Conservation (phyloP, 495 filamentous ascomycete species). For the Aspergillus bertholletiae region DNA sequence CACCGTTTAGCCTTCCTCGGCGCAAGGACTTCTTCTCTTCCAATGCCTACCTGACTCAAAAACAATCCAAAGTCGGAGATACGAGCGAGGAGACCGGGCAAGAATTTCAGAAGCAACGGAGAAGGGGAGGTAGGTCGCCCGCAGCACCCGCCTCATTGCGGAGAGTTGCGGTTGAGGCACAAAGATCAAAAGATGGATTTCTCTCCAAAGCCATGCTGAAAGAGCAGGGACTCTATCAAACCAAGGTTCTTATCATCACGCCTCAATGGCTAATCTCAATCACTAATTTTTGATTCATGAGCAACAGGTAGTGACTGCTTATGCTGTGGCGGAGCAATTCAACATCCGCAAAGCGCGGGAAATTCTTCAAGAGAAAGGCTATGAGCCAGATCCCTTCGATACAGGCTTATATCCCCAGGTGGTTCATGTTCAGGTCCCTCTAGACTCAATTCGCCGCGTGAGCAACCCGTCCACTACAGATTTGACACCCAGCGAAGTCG, state of each 20-base stretch:
- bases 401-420: conserved; percentile 65
- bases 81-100: conserved; percentile 12
- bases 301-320: conserved; percentile 67
- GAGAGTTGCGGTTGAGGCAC: conserved; percentile 57
- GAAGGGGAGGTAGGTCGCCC: conserved; percentile 41
- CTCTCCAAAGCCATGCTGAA: conserved; percentile 34
- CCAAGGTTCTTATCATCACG: conserved; percentile 29
- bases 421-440: conserved; percentile 58
- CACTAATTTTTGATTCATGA: conserved; percentile 25
- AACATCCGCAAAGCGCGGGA: conserved; percentile 69
- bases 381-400: conserved; percentile 56
- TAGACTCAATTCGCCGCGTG: conserved; percentile 46
- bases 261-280: neutral
- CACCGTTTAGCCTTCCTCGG: conserved; percentile 28
- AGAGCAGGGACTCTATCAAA: conserved; percentile 41
- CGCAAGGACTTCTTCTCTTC: conserved; percentile 51
- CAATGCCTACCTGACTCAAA: conserved; percentile 39
- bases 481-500: conserved; percentile 61
- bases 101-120: conserved; percentile 38
- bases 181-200: conserved; percentile 51
- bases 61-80: conserved; percentile 22
- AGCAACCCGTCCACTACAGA: conserved; percentile 54
- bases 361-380: conserved; percentile 69
- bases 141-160: conserved; percentile 53
- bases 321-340: conserved; percentile 84